Base-by-base conservation (phyloP, 2,329 filamentous ascomycete genomes). In the Biscogniauxia mediterranea region DNA sequence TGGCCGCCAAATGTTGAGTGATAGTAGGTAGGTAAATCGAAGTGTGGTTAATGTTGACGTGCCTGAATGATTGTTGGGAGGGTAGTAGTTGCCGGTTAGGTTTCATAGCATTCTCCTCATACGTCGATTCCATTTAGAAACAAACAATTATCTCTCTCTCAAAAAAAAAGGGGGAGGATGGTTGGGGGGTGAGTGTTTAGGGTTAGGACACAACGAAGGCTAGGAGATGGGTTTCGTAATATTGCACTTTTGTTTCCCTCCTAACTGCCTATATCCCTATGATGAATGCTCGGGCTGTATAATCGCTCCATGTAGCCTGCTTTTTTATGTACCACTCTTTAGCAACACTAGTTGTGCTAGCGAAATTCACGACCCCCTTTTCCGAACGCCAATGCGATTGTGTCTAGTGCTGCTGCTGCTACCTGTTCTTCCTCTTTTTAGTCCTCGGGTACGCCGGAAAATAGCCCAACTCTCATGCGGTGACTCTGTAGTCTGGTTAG, bases 391-490 rank as follows among this genome's bases (percentile, higher is more conserved):
- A 59, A 62, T 59, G 52, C 61, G 61, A 59, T 64, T 60, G 63
- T 65, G 57, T 58, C 57, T 59, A 58, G 55, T 60, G 55, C 38
- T 46, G 38, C 38, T n/a, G 25, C 38, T 46, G 38, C 38, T n/a
- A 21, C 25, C 57, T 52, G 54, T 63, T 9, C 23, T 50, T 59
- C 53, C 53, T 23, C 25, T 53, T 57, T 46, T 70, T 49, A 72
- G 21, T 90, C 88, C 69, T 91, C 89, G 52, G 87, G 86, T 63
- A 85, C 77, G 38, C 87, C 87, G 62, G 88, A 90, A 74, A 92
- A 91, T 63, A 92, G 79, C 57, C 89, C 89, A 74, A 92, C 89
- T 71, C 89, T 85, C 83, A 92, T 88, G 63, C 89, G 88, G 77
- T 92, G 89, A 76, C 88, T 91, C 89, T 92, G 76, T 65, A 28